These are phyloP conservation scores for Quaeritorhiza haematococci DNA, from an alignment of 371 early-diverging fungal genomes.

Conservation along the genomic window DNA sequence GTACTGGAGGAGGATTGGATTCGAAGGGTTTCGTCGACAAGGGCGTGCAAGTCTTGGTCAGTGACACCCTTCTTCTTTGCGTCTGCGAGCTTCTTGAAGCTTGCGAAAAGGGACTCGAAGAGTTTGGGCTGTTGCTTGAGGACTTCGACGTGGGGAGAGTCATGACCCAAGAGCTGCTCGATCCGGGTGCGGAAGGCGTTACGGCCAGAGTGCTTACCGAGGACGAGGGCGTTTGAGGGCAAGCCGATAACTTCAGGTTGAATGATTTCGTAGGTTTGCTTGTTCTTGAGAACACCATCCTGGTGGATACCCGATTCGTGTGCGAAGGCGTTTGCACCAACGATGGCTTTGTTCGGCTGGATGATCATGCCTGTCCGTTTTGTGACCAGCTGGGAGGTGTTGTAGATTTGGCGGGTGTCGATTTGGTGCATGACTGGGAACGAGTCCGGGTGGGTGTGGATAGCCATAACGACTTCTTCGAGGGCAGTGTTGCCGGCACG, in stretches of 20 bases:
- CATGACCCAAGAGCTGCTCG: slow-evolving; percentile 50
- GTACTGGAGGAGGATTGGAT: slow-evolving; percentile 16
- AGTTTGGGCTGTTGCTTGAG: slow-evolving; percentile 37
- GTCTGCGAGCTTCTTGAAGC: slow-evolving; percentile 88
- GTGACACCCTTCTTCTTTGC: slow-evolving; percentile 78
- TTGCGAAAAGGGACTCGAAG: slow-evolving; percentile 74
- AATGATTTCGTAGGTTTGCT: slow-evolving; percentile 93
- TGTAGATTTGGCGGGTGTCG: slow-evolving; percentile 81
- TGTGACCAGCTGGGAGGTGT: slow-evolving; percentile 83
- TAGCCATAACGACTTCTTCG: slow-evolving; percentile 92
- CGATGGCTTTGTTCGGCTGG: slow-evolving; percentile 96
- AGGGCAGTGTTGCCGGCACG: slow-evolving; percentile 92
- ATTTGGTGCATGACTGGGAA: slow-evolving; percentile 81
- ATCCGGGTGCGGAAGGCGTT: slow-evolving; percentile 84
- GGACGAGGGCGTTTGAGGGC: slow-evolving; percentile 75
- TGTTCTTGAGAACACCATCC: slow-evolving; percentile 93
- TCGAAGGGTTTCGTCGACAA: slow-evolving; percentile 62
- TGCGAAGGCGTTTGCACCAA: slow-evolving; percentile 94
- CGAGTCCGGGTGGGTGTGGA: slow-evolving; percentile 77
- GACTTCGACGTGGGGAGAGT: slow-evolving; percentile 56
- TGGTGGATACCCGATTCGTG: slow-evolving; percentile 98
- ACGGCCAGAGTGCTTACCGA: slow-evolving; percentile 95
- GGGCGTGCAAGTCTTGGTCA: slow-evolving; percentile 82
- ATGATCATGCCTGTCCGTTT: slow-evolving; percentile 86
- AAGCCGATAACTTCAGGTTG: slow-evolving; percentile 81